Conservation (phyloP, 2,329 filamentous ascomycete species). For the Penicillium olsonii region DNA sequence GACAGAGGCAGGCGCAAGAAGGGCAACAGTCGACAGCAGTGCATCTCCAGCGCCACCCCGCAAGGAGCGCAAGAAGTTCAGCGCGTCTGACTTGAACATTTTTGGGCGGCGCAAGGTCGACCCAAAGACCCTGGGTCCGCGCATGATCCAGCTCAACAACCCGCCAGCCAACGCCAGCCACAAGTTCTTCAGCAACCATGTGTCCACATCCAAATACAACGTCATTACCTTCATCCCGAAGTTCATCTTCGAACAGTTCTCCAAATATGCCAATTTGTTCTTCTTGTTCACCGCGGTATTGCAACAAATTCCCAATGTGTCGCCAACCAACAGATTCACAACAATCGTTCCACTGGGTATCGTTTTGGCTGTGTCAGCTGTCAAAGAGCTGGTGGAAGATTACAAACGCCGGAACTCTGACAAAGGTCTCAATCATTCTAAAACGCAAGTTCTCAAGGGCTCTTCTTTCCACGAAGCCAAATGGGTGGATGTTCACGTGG, state of each 20-base stretch:
- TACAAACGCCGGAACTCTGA: slow-evolving; percentile 87
- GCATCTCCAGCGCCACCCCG: slow-evolving; percentile 44
- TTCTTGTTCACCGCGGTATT: slow-evolving; percentile 96
- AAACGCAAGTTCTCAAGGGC: slow-evolving; percentile 78
- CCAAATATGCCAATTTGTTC: slow-evolving; percentile 98
- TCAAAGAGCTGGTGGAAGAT: slow-evolving; percentile 92
- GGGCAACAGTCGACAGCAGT: slow-evolving; percentile 47
- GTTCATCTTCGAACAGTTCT: slow-evolving; percentile 97
- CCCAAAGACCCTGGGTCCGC: slow-evolving; percentile 84
- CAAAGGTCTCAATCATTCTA: slow-evolving; percentile 82
- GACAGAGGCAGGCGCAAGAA: slow-evolving; percentile 69
- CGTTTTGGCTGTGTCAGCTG: slow-evolving; percentile 89
- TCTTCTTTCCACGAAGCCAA: slow-evolving; percentile 82
- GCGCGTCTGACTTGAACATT: slow-evolving; percentile 79
- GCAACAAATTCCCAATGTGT: slow-evolving; percentile 93
- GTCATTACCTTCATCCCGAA: slow-evolving; percentile 89
- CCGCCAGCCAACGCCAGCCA: slow-evolving; percentile 84
- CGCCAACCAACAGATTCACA: slow-evolving; percentile 92
- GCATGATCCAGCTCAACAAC: slow-evolving; percentile 95
- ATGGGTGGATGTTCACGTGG: slow-evolving; percentile 92
- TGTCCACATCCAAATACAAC: slow-evolving; percentile 98
- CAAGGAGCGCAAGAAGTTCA: slow-evolving; percentile 61
- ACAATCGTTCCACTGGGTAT: slow-evolving; percentile 92
- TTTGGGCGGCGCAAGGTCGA: slow-evolving; percentile 83
- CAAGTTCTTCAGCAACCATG: slow-evolving; percentile 94